phyloP scores from a whole-genome alignment of 768 basidiomycete genomes.

The Tubosaeta brunneosetosa region DNA sequence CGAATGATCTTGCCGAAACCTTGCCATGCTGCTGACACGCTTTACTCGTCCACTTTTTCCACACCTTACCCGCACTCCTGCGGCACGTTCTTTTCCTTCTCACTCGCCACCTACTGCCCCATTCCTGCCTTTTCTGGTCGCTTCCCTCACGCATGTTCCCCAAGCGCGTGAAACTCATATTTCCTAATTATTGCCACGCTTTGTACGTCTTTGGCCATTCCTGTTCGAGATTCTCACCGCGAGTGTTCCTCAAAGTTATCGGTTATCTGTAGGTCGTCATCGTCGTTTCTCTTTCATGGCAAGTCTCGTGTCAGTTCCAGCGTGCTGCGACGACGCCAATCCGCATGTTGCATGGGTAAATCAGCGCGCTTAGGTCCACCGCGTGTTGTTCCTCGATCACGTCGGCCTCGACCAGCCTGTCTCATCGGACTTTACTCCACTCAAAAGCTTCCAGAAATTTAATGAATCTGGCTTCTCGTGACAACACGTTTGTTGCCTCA shows the following conservation, averaged over 20 bases:
- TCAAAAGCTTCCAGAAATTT: constrained; percentile 51
- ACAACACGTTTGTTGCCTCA: constrained; percentile 66
- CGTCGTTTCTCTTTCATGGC: constrained; percentile 18
- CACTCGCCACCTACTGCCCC: constrained; percentile 49
- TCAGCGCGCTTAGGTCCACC: constrained; percentile 50
- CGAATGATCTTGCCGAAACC: constrained; percentile 40
- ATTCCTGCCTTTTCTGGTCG: constrained; percentile 52
- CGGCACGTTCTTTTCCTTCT: constrained; percentile 55
- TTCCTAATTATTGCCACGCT: constrained; percentile 23
- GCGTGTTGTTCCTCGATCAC: constrained; percentile 70
- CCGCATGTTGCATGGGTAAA: constrained; percentile 37
- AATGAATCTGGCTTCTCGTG: constrained; percentile 62
- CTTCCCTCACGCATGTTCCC: constrained; percentile 37
- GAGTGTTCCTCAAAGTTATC: constrained; percentile 14
- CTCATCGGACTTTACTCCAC: constrained; percentile 66
- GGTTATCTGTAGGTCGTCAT: constrained; percentile 23
- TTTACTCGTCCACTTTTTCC: constrained; percentile 32
- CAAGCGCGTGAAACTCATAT: constrained; percentile 27
- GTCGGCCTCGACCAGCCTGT: constrained; percentile 50
- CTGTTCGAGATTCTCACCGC: constrained; percentile 26
- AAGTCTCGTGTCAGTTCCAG: constrained; percentile 28
- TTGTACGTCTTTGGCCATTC: constrained; percentile 31
- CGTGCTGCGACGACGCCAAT: constrained; percentile 29
- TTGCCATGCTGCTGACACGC: constrained; percentile 65
- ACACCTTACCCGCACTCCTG: constrained; percentile 61